Evolutionary conservation across 106 monocot species (phyloP), one percentile per base, ranked within the genome.

Genomic region (Posidonia australis): DNA sequence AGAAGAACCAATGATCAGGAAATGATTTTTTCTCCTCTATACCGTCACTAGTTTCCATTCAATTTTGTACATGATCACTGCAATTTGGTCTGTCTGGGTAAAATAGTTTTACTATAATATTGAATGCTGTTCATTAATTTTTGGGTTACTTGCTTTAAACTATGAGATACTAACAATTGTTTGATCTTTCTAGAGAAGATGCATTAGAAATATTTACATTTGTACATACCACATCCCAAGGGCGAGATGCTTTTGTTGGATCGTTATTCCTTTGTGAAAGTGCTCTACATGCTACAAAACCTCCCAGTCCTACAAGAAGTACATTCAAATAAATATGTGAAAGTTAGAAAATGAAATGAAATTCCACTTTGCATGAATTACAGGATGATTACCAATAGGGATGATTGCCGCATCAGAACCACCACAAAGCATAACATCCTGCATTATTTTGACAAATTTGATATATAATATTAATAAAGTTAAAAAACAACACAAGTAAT

Each of bases 391-490:
- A 94, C 93, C 93, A 43, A 94, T 94, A 45, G 93, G 93, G 70
- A 94, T 89, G 29, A 94, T 80, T 43, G 78, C 83, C 46, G 89
- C 89, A 81, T 94, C 93, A 54, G 93, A 94, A 47, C 93, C 93
- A 77, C 93, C 93, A 77, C 89, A 89, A 64, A 94, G 93, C 93
- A 94, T 94, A 58, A 94, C 69, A 71, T 94, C 81, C 93, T 94
- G 71, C 46, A 79, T 68, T 53, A 17, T 41, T 27, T 41, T 17
- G 16, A 75, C 13, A 51, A 13, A 36, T 46, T 0, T 4, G 1
- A 62, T 18, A 16, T 29, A 25, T 26, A 11, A 26, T n/a, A n/a
- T n/a, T n/a, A 27, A 58, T 26, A 49, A 49, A 49, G 5, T 17
- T 24, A 4, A 28, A 13, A 57, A 58, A 58, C 10, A 23, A 58